These are phyloP conservation scores for Erucastrum elatum DNA, from an alignment of 345 rosid genomes.

Conservation along the genomic window DNA sequence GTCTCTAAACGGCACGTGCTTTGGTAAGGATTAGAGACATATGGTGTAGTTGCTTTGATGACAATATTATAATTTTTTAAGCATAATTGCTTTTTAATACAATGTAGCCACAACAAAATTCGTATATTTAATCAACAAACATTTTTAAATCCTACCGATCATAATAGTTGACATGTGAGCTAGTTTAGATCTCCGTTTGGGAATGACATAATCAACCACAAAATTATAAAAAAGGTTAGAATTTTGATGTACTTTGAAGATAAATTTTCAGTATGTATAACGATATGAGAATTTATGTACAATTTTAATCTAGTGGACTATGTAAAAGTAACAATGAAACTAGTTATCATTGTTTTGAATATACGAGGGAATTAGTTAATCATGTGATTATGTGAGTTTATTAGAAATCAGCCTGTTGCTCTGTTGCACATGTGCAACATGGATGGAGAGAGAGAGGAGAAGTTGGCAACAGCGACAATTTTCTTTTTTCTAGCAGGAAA, in stretches of 20 bases:
- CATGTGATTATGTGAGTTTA: conserved; percentile 5
- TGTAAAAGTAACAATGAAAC: background rate
- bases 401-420: conserved; percentile 9
- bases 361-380: background rate
- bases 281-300: background rate
- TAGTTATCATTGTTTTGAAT: background rate
- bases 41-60: conserved; percentile 17
- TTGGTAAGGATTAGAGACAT: conserved; percentile 10
- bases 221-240: background rate
- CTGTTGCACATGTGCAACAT: conserved; percentile 34
- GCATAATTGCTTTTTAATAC: conserved; percentile 22
- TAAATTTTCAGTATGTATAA: background rate
- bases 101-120: background rate
- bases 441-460: conserved; percentile 15
- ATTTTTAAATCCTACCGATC: background rate
- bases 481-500: background rate
- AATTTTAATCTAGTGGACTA: background rate
- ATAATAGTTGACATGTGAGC: conserved; percentile 3
- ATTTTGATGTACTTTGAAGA: background rate
- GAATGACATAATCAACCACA: background rate
- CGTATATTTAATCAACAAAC: background rate
- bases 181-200: conserved; percentile 1
- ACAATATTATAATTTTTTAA: background rate
- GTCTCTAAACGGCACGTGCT: conserved; percentile 21
- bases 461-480: conserved; percentile 35